phyloP scores from a whole-genome alignment of 352 stramenopile species.

The Thalassiosira oceanica region DNA sequence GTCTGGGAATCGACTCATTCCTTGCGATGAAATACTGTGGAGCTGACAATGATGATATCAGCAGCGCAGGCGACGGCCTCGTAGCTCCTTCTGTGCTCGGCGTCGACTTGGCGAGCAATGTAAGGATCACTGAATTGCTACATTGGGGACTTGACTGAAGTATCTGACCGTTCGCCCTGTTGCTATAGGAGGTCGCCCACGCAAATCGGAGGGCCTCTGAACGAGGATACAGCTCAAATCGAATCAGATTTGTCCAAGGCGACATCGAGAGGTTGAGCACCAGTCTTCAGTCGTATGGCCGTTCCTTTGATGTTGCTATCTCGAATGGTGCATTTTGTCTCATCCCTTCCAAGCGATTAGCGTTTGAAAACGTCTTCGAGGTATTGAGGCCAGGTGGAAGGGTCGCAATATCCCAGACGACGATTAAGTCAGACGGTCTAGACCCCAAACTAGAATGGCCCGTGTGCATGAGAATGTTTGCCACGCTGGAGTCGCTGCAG shows the following conservation, averaged over 20 bases:
- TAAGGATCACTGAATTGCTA: too few species aligned
- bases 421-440: slow-evolving; percentile 42
- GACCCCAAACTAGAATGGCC: slow-evolving; percentile 62
- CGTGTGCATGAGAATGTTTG: slow-evolving; percentile 74
- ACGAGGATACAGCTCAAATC: slow-evolving; percentile 18
- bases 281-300: slow-evolving; percentile 40
- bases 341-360: slow-evolving; percentile 59
- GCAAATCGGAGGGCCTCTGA: slow-evolving; percentile 35
- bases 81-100: slow-evolving; percentile 50
- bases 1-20: slow-evolving; percentile 70
- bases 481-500: slow-evolving; percentile 50
- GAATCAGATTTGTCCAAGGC: slow-evolving; percentile 20
- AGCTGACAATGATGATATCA: slow-evolving; percentile 28
- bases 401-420: slow-evolving; percentile 70
- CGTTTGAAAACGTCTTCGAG: slow-evolving; percentile 61
- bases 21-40: slow-evolving; percentile 48
- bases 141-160: too few species aligned
- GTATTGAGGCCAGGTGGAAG: slow-evolving; percentile 58
- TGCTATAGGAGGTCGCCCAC: slow-evolving; percentile 58
- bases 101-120: slow-evolving; percentile 65
- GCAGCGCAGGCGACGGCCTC: too few species aligned
- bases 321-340: slow-evolving; percentile 76
- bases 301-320: slow-evolving; percentile 68
- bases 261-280: slow-evolving; percentile 29
- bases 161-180: too few species aligned